Conservation (phyloP, 352 stramenopile species). For the Phytophthora aleatoria region DNA sequence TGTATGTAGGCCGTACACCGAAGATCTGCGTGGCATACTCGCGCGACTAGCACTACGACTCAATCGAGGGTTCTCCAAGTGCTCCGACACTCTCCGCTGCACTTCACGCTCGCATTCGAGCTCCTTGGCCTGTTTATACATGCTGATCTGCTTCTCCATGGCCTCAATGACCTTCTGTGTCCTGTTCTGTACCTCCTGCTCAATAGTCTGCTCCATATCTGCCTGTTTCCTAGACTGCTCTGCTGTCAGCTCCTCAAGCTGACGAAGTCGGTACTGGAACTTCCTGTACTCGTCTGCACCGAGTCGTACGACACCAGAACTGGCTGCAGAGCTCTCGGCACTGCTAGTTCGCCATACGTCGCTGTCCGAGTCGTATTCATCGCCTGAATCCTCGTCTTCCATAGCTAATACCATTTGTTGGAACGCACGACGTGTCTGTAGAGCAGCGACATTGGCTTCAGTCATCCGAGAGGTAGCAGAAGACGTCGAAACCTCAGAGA, state of each 20-base stretch:
- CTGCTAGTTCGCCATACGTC: slow-evolving; percentile 26
- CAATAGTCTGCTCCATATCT: slow-evolving; percentile 79
- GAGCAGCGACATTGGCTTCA: slow-evolving; percentile 64
- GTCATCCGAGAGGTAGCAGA: slow-evolving; percentile 44
- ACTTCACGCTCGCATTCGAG: slow-evolving; percentile 82
- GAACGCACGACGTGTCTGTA: slow-evolving; percentile 81
- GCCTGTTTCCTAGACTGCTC: slow-evolving; percentile 77
- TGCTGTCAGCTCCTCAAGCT: slow-evolving; percentile 74
- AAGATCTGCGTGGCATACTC: slow-evolving; percentile 26
- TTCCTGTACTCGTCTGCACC: slow-evolving; percentile 79
- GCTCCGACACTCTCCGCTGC: slow-evolving; percentile 66
- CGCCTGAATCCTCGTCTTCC: slow-evolving; percentile 72
- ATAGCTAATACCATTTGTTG: slow-evolving; percentile 87
- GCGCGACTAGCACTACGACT: slow-evolving; percentile 29
- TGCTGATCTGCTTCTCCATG: slow-evolving; percentile 86
- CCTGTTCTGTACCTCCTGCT: slow-evolving; percentile 67
- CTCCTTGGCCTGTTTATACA: slow-evolving; percentile 88
- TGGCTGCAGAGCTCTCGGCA: slow-evolving; percentile 31
- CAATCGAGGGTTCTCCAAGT: slow-evolving; percentile 30
- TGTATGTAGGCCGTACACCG: slow-evolving; percentile 17
- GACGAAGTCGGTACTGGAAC: slow-evolving; percentile 82
- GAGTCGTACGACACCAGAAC: slow-evolving; percentile 51
- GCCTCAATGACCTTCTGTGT: slow-evolving; percentile 71
- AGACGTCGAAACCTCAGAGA: slow-evolving; percentile 15
- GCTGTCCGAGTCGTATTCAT: slow-evolving; percentile 67